Evolutionary conservation across 2,329 filamentous ascomycete species (phyloP).

Genomic region (Neofusicoccum kwambonambiense): DNA sequence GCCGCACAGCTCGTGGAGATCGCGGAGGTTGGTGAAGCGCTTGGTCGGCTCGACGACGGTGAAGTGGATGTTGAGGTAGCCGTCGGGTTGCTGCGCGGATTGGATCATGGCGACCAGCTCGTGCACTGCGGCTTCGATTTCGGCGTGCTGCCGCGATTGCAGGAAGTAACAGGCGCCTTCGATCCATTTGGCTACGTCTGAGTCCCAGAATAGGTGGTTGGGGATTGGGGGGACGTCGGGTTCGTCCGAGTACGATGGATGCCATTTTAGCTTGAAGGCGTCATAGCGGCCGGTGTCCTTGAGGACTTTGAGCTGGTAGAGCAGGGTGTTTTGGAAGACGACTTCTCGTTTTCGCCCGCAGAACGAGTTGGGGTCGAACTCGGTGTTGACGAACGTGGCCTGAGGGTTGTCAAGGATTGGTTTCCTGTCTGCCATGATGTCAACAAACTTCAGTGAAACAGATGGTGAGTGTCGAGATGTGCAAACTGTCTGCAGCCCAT

Average conservation of each 20-base stretch:
- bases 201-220: conserved; percentile 61
- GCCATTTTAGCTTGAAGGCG: conserved; percentile 57
- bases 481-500: background rate
- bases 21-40: conserved; percentile 58
- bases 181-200: conserved; percentile 60
- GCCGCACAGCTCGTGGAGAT: conserved; percentile 60
- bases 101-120: conserved; percentile 60
- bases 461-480: background rate
- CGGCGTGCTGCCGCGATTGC: conserved; percentile 40
- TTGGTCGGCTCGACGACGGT: conserved; percentile 58
- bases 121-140: conserved; percentile 51
- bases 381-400: conserved; percentile 38
- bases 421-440: conserved; percentile 26
- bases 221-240: conserved; percentile 56
- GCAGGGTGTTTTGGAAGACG: conserved; percentile 46
- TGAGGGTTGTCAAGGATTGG: conserved; percentile 38
- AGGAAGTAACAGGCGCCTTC: conserved; percentile 62
- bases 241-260: conserved; percentile 53
- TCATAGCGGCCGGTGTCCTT: conserved; percentile 54
- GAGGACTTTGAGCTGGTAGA: conserved; percentile 54
- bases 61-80: conserved; percentile 64
- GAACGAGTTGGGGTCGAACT: conserved; percentile 33
- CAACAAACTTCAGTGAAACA: background rate
- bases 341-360: conserved; percentile 41
- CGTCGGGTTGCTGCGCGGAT: conserved; percentile 57